phyloP scores from a whole-genome alignment of 2,329 filamentous ascomycete genomes.

The Biscogniauxia marginata region DNA sequence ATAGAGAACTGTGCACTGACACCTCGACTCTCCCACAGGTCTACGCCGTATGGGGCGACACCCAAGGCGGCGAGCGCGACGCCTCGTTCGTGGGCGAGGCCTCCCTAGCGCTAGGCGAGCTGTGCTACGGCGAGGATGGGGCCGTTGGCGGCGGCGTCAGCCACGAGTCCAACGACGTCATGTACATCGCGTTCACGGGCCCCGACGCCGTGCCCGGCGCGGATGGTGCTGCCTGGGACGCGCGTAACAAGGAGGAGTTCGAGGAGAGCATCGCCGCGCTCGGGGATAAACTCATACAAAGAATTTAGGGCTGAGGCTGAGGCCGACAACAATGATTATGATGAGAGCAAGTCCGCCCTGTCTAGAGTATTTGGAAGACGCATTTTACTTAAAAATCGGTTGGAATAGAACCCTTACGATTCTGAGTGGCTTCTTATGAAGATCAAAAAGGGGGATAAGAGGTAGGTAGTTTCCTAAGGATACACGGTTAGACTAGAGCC shows the following conservation, averaged over 20 bases:
- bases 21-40: no score
- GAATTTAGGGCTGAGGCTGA: no score
- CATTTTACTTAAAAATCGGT: no score
- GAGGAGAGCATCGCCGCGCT: not conserved
- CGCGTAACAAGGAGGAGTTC: not conserved
- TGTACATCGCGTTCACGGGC: not conserved
- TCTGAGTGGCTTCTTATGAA: no score
- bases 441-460: no score
- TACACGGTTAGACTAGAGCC: no score
- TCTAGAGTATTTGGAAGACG: no score
- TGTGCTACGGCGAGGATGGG: conserved; percentile 54
- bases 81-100: conserved; percentile 54
- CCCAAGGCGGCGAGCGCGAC: conserved; percentile 52
- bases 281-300: not conserved
- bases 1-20: no score
- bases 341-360: no score
- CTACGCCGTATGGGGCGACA: conserved; percentile 62
- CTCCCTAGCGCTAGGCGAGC: conserved; percentile 55
- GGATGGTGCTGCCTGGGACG: not conserved
- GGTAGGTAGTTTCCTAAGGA: no score
- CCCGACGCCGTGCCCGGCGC: not conserved
- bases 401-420: no score
- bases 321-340: no score
- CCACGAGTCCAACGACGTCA: conserved; percentile 55
- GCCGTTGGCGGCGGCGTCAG: conserved; percentile 56